Conservation (phyloP, 371 early-diverging fungal genomes). For the Mortierella polycephala region DNA sequence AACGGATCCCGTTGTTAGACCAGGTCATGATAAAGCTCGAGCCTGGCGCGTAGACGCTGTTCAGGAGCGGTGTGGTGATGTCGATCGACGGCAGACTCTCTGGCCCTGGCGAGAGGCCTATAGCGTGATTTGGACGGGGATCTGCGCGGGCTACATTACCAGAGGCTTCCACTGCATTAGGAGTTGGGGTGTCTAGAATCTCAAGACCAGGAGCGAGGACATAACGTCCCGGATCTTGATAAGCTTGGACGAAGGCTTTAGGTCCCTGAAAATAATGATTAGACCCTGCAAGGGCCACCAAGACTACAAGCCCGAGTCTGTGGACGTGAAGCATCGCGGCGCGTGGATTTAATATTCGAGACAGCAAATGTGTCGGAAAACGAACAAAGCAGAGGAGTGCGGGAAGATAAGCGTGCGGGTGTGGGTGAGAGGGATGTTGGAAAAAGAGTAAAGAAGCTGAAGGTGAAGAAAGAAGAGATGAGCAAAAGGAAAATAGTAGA, state of each 20-base stretch:
- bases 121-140: too few relatives aligned
- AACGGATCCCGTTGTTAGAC: conserved; percentile 16
- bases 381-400: not conserved
- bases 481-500: not conserved
- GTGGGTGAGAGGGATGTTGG: not conserved
- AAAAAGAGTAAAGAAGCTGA: not conserved
- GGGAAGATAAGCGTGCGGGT: not conserved
- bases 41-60: conserved; percentile 34
- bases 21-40: conserved; percentile 32
- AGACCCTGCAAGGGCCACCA: conserved; percentile 14
- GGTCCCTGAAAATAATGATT: not conserved
- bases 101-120: conserved; percentile 6
- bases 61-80: conserved; percentile 24
- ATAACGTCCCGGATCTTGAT: conserved; percentile 25
- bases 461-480: not conserved
- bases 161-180: not conserved
- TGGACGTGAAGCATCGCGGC: conserved; percentile 6
- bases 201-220: conserved; percentile 1
- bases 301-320: conserved; percentile 4
- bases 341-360: not conserved
- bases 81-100: conserved; percentile 16
- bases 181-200: not conserved
- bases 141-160: not conserved
- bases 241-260: conserved; percentile 14
- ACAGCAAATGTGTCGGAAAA: not conserved